Percentiles rank a stretch among this genome's conserved stretches.
Conservation (phyloP, 78 protist genomes). For the Speleostelium caveatum region DNA sequence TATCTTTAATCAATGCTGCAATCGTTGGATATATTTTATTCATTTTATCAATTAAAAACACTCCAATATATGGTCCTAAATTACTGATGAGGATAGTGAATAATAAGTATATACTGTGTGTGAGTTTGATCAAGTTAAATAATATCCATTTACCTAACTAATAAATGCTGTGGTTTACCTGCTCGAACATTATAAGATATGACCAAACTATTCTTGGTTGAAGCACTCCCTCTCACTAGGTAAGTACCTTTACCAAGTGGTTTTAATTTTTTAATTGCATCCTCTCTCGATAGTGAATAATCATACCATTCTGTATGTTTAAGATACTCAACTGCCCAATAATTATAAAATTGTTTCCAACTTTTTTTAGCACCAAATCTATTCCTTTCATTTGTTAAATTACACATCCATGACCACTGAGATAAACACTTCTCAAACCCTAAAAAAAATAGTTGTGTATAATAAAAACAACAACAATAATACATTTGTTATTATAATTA, state of each 20-base stretch:
- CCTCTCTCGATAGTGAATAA: constrained; percentile 38
- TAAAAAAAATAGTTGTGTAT: background rate
- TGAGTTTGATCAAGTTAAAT: background rate
- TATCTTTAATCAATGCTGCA: constrained; percentile 36
- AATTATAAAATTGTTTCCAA: constrained; percentile 71
- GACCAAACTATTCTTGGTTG: constrained; percentile 44
- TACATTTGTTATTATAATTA: background rate
- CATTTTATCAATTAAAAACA: constrained; percentile 55
- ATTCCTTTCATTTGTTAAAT: constrained; percentile 14
- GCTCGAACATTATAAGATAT: constrained; percentile 66
- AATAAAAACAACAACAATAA: background rate
- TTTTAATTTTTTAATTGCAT: constrained; percentile 28
- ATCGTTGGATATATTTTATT: constrained; percentile 64
- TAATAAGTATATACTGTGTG: background rate
- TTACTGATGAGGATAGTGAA: constrained; percentile 13
- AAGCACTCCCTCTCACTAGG: constrained; percentile 35
- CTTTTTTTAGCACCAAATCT: background rate
- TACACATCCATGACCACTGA: constrained; percentile 61
- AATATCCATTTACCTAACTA: constrained; percentile 12
- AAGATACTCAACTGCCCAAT: constrained; percentile 68
- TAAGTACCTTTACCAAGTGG: constrained; percentile 59
- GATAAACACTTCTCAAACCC: constrained; percentile 70
- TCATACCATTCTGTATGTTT: constrained; percentile 56
- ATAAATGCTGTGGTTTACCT: constrained; percentile 44
- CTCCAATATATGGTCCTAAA: constrained; percentile 54